These are phyloP conservation scores for Drechslerella stenobrocha DNA, from an alignment of 2,329 filamentous ascomycete genomes.

Conservation along the genomic window DNA sequence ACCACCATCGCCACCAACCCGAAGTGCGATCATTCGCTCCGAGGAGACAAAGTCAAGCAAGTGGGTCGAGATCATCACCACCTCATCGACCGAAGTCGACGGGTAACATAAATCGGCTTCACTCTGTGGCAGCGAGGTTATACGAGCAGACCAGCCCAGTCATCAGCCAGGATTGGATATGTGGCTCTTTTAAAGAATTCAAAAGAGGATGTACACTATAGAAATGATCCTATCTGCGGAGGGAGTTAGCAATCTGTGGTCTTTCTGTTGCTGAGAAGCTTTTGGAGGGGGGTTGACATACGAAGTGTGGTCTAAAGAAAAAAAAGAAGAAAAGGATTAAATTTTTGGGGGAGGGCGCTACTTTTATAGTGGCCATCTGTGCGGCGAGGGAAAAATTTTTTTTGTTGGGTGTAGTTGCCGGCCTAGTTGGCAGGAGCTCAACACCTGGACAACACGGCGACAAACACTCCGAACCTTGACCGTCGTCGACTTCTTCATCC, in stretches of 20 bases:
- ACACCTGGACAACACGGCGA: constrained; percentile 10
- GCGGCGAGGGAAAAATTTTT: constrained; percentile 24
- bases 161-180: constrained; percentile 49
- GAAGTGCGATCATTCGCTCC: constrained; percentile 37
- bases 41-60: constrained; percentile 42
- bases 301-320: constrained; percentile 50
- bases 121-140: constrained; percentile 48
- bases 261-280: constrained; percentile 2
- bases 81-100: constrained; percentile 32
- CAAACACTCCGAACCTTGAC: constrained; percentile 5
- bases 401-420: constrained; percentile 18
- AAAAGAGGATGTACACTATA: constrained; percentile 50
- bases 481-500: too few relatives aligned
- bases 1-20: constrained; percentile 49
- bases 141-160: constrained; percentile 46
- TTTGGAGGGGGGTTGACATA: constrained; percentile 43
- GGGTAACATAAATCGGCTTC: constrained; percentile 49
- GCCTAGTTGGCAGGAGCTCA: constrained; percentile 21
- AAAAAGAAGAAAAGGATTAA: constrained; percentile 27
- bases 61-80: constrained; percentile 50
- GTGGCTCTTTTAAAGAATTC: constrained; percentile 50
- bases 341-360: constrained; percentile 2
- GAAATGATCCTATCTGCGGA: constrained; percentile 49
- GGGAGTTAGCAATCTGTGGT: constrained; percentile 37
- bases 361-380: constrained; percentile 28